phyloP scores from a whole-genome alignment of 2,329 filamentous ascomycete genomes.

The Ustilaginoidea virens region DNA sequence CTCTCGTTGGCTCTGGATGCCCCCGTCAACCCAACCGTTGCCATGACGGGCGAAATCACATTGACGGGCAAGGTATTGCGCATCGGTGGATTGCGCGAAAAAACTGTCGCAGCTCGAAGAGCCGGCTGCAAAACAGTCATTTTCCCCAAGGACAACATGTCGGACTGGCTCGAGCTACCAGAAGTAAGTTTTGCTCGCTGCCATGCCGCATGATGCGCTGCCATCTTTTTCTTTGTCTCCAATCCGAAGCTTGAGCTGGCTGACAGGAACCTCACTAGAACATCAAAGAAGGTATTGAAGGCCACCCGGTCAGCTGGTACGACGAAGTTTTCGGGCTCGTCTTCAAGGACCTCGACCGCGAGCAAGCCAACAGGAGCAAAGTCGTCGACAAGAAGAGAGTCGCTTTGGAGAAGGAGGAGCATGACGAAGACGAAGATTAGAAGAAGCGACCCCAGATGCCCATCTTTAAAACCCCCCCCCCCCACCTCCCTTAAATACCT shows the following conservation, averaged over 20 bases:
- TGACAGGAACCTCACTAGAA: conserved; percentile 44
- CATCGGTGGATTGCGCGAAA: conserved; percentile 88
- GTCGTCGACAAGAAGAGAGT: conserved; percentile 37
- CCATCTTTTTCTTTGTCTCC: too few species aligned
- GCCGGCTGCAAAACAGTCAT: conserved; percentile 88
- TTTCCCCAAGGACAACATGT: conserved; percentile 89
- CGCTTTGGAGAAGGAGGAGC: conserved; percentile 27
- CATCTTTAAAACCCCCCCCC: too few species aligned
- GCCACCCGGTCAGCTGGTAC: conserved; percentile 87
- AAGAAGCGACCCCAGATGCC: conserved; percentile 4
- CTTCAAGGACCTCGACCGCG: conserved; percentile 65
- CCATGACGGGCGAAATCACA: conserved; percentile 96
- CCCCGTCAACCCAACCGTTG: conserved; percentile 68
- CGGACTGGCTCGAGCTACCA: conserved; percentile 92
- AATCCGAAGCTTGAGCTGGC: too few species aligned
- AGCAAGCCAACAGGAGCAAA: conserved; percentile 62
- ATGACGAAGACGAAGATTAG: conserved; percentile 20
- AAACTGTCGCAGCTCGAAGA: conserved; percentile 86
- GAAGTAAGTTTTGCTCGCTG: conserved; percentile 49
- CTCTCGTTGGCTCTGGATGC: conserved; percentile 71
- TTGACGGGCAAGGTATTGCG: conserved; percentile 91
- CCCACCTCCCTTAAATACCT: too few species aligned
- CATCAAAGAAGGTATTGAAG: conserved; percentile 92
- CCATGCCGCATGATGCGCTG: too few species aligned
- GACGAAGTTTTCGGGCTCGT: conserved; percentile 82